Conservation (phyloP, 2,329 filamentous ascomycete genomes). For the Xylariaceae sp. region DNA sequence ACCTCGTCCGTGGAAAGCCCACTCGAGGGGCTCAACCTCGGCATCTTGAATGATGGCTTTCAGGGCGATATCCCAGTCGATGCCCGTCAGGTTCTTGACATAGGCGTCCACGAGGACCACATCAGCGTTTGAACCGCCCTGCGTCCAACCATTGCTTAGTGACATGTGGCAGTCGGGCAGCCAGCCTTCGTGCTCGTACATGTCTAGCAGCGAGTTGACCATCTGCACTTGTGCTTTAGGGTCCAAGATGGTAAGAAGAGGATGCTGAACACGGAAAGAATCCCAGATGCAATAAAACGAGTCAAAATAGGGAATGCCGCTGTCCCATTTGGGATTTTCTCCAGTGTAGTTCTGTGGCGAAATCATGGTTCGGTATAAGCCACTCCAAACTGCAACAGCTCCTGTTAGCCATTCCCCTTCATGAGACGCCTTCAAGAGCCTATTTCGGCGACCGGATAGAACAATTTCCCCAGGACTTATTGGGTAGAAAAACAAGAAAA, state of each 20-base stretch:
- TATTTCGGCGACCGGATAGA: too few species aligned
- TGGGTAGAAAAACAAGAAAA: background rate
- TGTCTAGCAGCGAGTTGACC: constrained; percentile 69
- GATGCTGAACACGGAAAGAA: constrained; percentile 67
- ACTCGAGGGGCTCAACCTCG: constrained; percentile 66
- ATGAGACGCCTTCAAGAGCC: too few species aligned
- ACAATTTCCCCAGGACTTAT: too few species aligned
- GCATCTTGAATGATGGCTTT: constrained; percentile 71
- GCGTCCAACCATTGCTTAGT: constrained; percentile 69
- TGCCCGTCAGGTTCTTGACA: constrained; percentile 65
- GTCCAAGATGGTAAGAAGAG: constrained; percentile 68
- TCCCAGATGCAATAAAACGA: constrained; percentile 67
- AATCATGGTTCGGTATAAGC: constrained; percentile 66
- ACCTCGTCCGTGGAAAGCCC: constrained; percentile 70
- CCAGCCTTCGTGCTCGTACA: constrained; percentile 69
- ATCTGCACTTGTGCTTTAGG: constrained; percentile 65
- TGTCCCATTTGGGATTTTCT: constrained; percentile 68
- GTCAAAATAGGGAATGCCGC: constrained; percentile 68
- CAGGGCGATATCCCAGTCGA: constrained; percentile 67
- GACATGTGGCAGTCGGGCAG: constrained; percentile 74
- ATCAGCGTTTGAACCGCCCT: constrained; percentile 72
- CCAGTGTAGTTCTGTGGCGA: constrained; percentile 71
- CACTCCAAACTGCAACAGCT: constrained; percentile 58
- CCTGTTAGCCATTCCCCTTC: too few species aligned
- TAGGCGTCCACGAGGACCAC: constrained; percentile 68